A percentile compares a stretch with the other conserved stretches of the same genome.
phyloP scores from a whole-genome alignment of 192 early-diverging fungal species.

The Coemansia reversa region DNA sequence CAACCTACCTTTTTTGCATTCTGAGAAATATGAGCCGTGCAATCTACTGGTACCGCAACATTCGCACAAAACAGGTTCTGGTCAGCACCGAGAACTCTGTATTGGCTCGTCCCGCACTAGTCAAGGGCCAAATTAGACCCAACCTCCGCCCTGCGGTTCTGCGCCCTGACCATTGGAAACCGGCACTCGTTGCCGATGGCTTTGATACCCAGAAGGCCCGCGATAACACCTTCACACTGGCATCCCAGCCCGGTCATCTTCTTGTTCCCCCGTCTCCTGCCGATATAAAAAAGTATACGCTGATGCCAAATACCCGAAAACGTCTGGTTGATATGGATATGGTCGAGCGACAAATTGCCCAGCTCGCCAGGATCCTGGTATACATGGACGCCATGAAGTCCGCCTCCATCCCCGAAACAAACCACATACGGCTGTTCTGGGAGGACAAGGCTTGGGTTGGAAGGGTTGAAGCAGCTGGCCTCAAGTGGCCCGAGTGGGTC shows the following conservation, averaged over 20 bases:
- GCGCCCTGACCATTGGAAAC: slow-evolving; percentile 54
- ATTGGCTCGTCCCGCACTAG: slow-evolving; percentile 13
- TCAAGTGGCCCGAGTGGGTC: slow-evolving; percentile 44
- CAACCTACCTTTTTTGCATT: neutral
- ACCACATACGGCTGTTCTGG: slow-evolving; percentile 31
- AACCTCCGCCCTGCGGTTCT: slow-evolving; percentile 34
- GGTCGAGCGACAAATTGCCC: slow-evolving; percentile 42
- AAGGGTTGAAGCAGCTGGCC: slow-evolving; percentile 26
- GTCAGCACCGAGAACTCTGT: slow-evolving; percentile 35
- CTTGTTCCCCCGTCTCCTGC: slow-evolving; percentile 16
- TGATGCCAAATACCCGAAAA: slow-evolving; percentile 26
- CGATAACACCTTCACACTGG: slow-evolving; percentile 23
- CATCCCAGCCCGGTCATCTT: slow-evolving; percentile 32
- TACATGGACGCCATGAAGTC: slow-evolving; percentile 33
- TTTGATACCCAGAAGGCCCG: slow-evolving; percentile 27
- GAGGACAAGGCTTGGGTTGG: slow-evolving; percentile 30
- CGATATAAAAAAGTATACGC: slow-evolving; percentile 11
- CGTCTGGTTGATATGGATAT: slow-evolving; percentile 41
- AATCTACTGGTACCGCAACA: slow-evolving; percentile 52
- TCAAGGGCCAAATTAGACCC: slow-evolving; percentile 37
- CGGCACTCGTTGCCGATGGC: slow-evolving; percentile 43
- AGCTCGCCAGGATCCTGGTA: slow-evolving; percentile 40
- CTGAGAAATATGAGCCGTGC: slow-evolving; percentile 28
- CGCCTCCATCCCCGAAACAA: neutral
- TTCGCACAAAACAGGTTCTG: slow-evolving; percentile 53